These are phyloP conservation scores for Graphium sp. DNA, from an alignment of 2,329 filamentous ascomycete species.

Conservation along the genomic window DNA sequence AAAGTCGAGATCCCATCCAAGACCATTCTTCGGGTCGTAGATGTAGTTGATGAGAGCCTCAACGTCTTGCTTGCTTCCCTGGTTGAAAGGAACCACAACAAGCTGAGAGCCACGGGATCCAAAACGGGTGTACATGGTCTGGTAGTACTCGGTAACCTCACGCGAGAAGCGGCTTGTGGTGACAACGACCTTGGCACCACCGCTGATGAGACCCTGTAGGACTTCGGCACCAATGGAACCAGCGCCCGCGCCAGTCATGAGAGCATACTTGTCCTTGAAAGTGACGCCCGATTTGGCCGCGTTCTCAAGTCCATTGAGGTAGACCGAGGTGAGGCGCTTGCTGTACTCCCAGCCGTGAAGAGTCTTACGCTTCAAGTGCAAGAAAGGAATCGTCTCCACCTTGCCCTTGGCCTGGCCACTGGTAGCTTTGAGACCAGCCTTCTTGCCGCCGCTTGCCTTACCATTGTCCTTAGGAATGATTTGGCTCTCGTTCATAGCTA, in stretches of 20 bases:
- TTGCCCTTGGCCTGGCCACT: slow-evolving; percentile 58
- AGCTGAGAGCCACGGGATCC: slow-evolving; percentile 90
- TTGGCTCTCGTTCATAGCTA: slow-evolving; percentile 96
- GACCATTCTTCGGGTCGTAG: slow-evolving; percentile 87
- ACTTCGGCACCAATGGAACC: slow-evolving; percentile 97
- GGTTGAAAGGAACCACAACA: slow-evolving; percentile 97
- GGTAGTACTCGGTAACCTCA: slow-evolving; percentile 97
- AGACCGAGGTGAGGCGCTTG: slow-evolving; percentile 91
- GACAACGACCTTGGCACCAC: slow-evolving; percentile 90
- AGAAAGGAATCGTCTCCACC: slow-evolving; percentile 92
- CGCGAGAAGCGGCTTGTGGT: slow-evolving; percentile 94
- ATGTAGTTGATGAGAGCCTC: slow-evolving; percentile 91
- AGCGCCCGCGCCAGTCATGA: slow-evolving; percentile 97
- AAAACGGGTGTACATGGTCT: slow-evolving; percentile 92
- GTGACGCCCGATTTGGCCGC: slow-evolving; percentile 77
- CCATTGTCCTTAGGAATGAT: slow-evolving; percentile 81
- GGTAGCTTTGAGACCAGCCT: slow-evolving; percentile 30
- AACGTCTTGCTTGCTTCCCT: slow-evolving; percentile 95
- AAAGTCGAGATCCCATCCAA: slow-evolving; percentile 96
- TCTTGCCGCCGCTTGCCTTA: slow-evolving; percentile 37
- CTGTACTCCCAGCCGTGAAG: slow-evolving; percentile 97
- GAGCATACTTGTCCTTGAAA: slow-evolving; percentile 85
- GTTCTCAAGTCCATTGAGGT: slow-evolving; percentile 81
- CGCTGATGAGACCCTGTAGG: slow-evolving; percentile 85
- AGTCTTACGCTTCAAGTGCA: slow-evolving; percentile 88